Evolutionary conservation across 352 stramenopile species (phyloP).

Genomic region (Phytophthora citrophthora): DNA sequence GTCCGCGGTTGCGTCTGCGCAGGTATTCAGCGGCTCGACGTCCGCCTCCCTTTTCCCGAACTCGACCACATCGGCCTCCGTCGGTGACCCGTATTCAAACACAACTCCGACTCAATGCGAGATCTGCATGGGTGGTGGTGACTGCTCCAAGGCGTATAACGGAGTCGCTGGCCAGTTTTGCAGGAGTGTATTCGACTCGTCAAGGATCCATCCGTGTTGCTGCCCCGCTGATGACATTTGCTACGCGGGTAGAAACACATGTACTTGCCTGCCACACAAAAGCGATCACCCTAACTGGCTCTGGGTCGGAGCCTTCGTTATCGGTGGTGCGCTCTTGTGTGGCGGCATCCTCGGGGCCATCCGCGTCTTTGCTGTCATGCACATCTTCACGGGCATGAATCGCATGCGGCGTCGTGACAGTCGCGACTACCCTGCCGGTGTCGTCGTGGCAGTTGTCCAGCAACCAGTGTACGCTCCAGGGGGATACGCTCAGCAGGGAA

Average conservation of each 20-base stretch:
- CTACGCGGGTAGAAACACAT: constrained; percentile 43
- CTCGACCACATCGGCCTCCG: constrained; percentile 19
- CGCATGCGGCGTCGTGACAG: constrained; percentile 27
- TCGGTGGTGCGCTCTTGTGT: constrained; percentile 38
- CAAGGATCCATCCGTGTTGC: constrained; percentile 52
- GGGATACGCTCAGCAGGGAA: constrained; percentile 39
- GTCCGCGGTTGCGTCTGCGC: constrained; percentile 7
- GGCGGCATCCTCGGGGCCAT: constrained; percentile 39
- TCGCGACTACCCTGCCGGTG: constrained; percentile 19
- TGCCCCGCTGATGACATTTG: constrained; percentile 49
- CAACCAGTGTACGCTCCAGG: constrained; percentile 42
- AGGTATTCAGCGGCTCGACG: constrained; percentile 24
- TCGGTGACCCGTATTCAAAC: constrained; percentile 8
- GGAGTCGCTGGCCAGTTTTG: constrained; percentile 54
- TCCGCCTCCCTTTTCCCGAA: constrained; percentile 24
- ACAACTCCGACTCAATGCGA: constrained; percentile 44
- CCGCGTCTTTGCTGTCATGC: constrained; percentile 7
- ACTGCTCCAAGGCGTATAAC: constrained; percentile 63
- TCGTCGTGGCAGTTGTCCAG: constrained; percentile 14
- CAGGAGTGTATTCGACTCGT: constrained; percentile 45
- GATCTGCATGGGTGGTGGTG: constrained; percentile 53
- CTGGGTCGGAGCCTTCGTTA: constrained; percentile 38
- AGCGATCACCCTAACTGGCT: constrained; percentile 34
- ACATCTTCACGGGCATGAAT: too few species aligned
- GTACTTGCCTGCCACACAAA: constrained; percentile 25